A percentile compares a stretch with the other conserved stretches of the same genome.
Conservation (phyloP, 768 basidiomycete species). For the Lentinula edodes region DNA sequence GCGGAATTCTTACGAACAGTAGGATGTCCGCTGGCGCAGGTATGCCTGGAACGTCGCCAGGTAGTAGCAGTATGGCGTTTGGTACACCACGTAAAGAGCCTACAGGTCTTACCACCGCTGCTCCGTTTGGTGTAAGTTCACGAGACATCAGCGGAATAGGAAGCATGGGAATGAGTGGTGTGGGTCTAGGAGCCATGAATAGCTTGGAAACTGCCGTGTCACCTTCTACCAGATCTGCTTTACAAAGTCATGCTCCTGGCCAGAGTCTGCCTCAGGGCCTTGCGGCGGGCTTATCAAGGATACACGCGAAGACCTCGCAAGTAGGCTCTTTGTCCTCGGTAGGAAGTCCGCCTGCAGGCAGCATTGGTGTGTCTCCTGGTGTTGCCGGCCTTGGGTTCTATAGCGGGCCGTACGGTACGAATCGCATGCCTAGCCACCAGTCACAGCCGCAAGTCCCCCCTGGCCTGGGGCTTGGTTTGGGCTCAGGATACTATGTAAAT, state of each 20-base stretch:
- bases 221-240: constrained; percentile 73
- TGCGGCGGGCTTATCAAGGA: constrained; percentile 84
- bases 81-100: constrained; percentile 2
- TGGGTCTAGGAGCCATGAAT: constrained; percentile 27
- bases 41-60: constrained; percentile 1
- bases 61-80: neutral
- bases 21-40: neutral
- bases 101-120: neutral
- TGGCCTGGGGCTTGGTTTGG: neutral
- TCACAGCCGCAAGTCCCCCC: neutral
- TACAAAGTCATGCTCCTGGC: constrained; percentile 85
- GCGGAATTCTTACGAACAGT: neutral
- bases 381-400: constrained; percentile 6
- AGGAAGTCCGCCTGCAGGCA: neutral
- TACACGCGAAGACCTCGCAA: constrained; percentile 61
- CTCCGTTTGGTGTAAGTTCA: constrained; percentile 2
- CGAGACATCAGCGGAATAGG: neutral
- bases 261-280: constrained; percentile 90
- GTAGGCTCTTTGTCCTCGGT: constrained; percentile 27
- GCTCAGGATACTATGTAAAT: neutral
- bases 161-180: constrained; percentile 10
- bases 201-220: constrained; percentile 37
- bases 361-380: constrained; percentile 15
- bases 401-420: constrained; percentile 4
- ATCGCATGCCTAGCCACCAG: neutral